These are phyloP conservation scores for Cornus controversa DNA, from an alignment of 148 eudicot species.

Conservation along the genomic window DNA sequence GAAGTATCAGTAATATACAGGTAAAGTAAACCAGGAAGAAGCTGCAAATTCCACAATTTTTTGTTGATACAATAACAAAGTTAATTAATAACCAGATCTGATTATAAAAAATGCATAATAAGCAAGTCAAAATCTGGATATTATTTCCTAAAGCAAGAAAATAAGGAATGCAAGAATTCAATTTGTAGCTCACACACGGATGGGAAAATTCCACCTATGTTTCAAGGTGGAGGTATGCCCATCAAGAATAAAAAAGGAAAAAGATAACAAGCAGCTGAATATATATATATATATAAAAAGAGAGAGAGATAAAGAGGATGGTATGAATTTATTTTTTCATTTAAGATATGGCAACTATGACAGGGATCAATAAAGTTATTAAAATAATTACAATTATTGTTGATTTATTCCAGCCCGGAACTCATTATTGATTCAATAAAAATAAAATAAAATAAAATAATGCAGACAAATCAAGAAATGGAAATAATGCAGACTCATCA, in stretches of 20 bases:
- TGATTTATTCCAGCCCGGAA: neutral
- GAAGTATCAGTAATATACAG: constrained; percentile 5
- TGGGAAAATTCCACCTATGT: too few relatives aligned
- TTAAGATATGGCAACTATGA: neutral
- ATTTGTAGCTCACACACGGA: neutral
- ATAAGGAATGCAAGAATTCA: constrained; percentile 2
- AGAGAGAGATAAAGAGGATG: neutral
- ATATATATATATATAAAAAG: neutral
- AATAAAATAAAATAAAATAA: neutral
- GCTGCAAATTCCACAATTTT: neutral
- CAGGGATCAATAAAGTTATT: neutral
- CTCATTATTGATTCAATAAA: constrained; percentile 1
- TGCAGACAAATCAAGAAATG: constrained; percentile 4
- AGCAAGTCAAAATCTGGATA: neutral
- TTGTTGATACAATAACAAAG: neutral
- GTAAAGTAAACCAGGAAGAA: neutral
- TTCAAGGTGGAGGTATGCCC: too few relatives aligned
- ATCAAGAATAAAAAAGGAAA: neutral
- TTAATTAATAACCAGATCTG: neutral
- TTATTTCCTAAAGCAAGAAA: neutral
- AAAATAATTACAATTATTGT: neutral
- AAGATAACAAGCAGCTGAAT: neutral
- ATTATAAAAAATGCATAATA: constrained; percentile 5
- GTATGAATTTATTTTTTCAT: constrained; percentile 1
- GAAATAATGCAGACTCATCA: neutral